Evolutionary conservation across 164 flowering plant species (phyloP).

Genomic region (Liriodendron chinense): DNA sequence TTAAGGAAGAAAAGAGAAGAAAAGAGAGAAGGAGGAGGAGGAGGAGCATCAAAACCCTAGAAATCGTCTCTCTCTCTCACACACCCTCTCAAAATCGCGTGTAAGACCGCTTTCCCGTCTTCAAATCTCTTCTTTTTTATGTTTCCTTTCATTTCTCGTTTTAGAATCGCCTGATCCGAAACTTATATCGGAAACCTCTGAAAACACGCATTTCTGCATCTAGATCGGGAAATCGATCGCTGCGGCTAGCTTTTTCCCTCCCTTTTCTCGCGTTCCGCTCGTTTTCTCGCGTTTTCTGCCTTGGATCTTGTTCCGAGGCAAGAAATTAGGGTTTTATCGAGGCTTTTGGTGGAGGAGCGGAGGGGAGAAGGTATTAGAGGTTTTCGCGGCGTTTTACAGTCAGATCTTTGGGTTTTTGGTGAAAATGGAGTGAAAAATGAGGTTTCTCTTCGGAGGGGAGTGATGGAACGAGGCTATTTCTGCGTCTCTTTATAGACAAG

Average conservation of each 20-base stretch:
- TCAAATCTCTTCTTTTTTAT: background rate
- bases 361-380: background rate
- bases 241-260: background rate
- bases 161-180: conserved; percentile 1
- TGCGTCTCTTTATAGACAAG: background rate
- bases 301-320: background rate
- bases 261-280: background rate
- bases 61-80: background rate
- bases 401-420: conserved; percentile 6
- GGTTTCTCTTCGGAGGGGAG: background rate
- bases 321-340: conserved; percentile 3
- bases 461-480: background rate
- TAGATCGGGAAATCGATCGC: conserved; percentile 6
- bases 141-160: background rate
- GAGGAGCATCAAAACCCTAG: background rate
- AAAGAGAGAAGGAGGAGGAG: background rate
- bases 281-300: background rate
- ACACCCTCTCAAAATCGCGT: background rate
- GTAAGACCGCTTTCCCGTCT: background rate
- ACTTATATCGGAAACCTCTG: background rate
- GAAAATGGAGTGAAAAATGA: conserved; percentile 2
- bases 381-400: background rate
- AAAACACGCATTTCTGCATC: conserved; percentile 4
- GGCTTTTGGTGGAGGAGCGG: conserved; percentile 1
- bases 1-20: background rate